Percentiles rank a stretch among this genome's conserved stretches.
These are phyloP conservation scores for Sporothrix pseudoabietina DNA, from an alignment of 2,329 filamentous ascomycete species.

Conservation along the genomic window DNA sequence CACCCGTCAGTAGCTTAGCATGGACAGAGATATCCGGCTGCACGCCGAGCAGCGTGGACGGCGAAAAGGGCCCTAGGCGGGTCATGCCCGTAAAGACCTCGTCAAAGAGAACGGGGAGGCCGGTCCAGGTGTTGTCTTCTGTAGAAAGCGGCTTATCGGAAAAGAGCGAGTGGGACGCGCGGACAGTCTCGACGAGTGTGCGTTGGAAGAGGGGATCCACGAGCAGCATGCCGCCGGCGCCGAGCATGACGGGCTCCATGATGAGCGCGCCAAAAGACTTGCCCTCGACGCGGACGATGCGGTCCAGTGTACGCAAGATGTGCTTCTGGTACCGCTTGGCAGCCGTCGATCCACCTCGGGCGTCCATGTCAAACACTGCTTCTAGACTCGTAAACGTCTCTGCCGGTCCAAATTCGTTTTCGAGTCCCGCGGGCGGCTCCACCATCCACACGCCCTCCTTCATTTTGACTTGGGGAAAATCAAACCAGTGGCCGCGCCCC, in stretches of 20 bases:
- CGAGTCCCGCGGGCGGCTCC: slow-evolving; percentile 44
- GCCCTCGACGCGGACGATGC: slow-evolving; percentile 56
- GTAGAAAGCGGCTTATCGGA: background rate
- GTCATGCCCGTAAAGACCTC: slow-evolving; percentile 88
- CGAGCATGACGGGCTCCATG: slow-evolving; percentile 77
- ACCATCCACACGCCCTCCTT: slow-evolving; percentile 67
- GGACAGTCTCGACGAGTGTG: slow-evolving; percentile 67
- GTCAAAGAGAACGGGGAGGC: slow-evolving; percentile 78
- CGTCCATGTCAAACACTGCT: slow-evolving; percentile 20
- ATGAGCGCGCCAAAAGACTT: slow-evolving; percentile 75
- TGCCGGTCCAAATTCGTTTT: slow-evolving; percentile 6
- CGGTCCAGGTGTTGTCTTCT: slow-evolving; percentile 59
- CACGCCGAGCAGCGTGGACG: slow-evolving; percentile 68
- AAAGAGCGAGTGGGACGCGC: slow-evolving; percentile 46
- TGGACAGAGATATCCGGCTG: slow-evolving; percentile 77
- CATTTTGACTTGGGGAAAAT: slow-evolving; percentile 73
- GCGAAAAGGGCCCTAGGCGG: slow-evolving; percentile 71
- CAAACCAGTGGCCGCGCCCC: slow-evolving; percentile 78
- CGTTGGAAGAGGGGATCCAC: slow-evolving; percentile 83
- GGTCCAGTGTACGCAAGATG: slow-evolving; percentile 56
- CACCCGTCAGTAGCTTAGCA: slow-evolving; percentile 82
- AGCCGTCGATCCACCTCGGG: slow-evolving; percentile 42
- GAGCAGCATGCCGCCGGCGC: slow-evolving; percentile 81
- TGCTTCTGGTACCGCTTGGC: slow-evolving; percentile 60
- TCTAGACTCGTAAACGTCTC: background rate